Percentiles rank a stretch among this genome's conserved stretches.
Conservation (phyloP, 1,284 basidiomycete species). For the Tilletia indica region DNA sequence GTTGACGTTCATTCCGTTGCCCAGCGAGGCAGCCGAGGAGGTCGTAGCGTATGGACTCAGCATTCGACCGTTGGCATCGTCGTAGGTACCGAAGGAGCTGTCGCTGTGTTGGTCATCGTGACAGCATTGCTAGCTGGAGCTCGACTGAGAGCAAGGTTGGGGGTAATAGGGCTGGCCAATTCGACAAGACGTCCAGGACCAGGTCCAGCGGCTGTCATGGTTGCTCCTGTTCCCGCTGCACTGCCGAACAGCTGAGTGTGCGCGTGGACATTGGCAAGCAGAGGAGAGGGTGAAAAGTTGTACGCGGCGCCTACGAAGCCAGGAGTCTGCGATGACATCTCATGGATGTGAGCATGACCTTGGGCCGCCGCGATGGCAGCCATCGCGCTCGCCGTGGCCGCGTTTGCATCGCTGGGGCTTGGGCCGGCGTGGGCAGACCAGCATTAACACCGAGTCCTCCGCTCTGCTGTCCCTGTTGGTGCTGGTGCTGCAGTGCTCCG, state of each 20-base stretch:
- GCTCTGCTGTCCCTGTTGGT: not conserved
- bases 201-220: not conserved
- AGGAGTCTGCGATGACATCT: too few species aligned
- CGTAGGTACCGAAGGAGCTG: too few species aligned
- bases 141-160: not conserved
- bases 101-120: not conserved
- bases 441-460: not conserved
- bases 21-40: too few species aligned
- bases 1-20: not conserved
- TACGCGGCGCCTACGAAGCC: not conserved
- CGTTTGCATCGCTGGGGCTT: not conserved
- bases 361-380: not conserved
- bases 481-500: not conserved
- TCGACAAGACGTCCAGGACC: not conserved
- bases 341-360: not conserved
- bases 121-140: not conserved
- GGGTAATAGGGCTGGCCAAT: not conserved
- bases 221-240: too few species aligned
- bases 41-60: too few species aligned
- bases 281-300: not conserved
- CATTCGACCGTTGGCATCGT: not conserved
- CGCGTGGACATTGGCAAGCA: not conserved
- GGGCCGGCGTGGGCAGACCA: conserved; percentile 4
- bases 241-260: too few species aligned
- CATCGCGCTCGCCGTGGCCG: not conserved